phyloP scores from a whole-genome alignment of 129 eudicot species.

The Glebionis coronaria region DNA sequence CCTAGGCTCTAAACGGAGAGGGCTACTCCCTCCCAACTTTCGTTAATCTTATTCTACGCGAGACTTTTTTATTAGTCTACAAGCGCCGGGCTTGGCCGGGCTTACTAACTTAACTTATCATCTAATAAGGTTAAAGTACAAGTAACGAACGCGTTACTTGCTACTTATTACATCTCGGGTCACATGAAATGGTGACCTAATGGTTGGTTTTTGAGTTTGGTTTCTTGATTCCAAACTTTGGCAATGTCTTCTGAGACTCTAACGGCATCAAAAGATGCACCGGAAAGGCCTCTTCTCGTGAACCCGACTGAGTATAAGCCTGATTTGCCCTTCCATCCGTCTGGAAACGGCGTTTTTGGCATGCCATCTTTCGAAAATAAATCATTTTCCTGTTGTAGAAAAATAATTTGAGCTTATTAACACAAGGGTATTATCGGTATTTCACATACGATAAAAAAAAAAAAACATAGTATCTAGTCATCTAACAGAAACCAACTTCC shows the following conservation, averaged over 20 bases:
- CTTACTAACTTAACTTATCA: conserved; percentile 18
- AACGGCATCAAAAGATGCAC: conserved; percentile 81
- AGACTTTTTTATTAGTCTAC: conserved; percentile 17
- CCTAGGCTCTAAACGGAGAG: conserved; percentile 51
- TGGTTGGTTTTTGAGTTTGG: conserved; percentile 49
- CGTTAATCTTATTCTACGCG: conserved; percentile 27
- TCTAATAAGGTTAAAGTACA: neutral
- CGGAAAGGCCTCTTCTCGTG: conserved; percentile 78
- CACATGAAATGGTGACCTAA: conserved; percentile 49
- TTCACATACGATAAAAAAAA: neutral
- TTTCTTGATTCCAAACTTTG: conserved; percentile 75
- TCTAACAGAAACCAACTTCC: conserved; percentile 63
- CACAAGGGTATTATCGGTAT: conserved; percentile 16
- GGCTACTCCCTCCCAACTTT: conserved; percentile 33
- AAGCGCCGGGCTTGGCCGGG: too few species aligned
- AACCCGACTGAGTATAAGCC: conserved; percentile 93
- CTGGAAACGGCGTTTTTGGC: conserved; percentile 59
- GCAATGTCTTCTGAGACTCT: conserved; percentile 82
- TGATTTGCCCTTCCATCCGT: conserved; percentile 91
- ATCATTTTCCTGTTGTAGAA: conserved; percentile 55
- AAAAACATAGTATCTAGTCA: conserved; percentile 30
- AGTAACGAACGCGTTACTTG: neutral
- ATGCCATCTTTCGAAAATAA: conserved; percentile 71
- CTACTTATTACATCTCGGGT: conserved; percentile 46
- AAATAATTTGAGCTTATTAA: neutral